A percentile compares a stretch with the other conserved stretches of the same genome.
Conservation (phyloP, 768 basidiomycete genomes). For the Tricholoma terreum region DNA sequence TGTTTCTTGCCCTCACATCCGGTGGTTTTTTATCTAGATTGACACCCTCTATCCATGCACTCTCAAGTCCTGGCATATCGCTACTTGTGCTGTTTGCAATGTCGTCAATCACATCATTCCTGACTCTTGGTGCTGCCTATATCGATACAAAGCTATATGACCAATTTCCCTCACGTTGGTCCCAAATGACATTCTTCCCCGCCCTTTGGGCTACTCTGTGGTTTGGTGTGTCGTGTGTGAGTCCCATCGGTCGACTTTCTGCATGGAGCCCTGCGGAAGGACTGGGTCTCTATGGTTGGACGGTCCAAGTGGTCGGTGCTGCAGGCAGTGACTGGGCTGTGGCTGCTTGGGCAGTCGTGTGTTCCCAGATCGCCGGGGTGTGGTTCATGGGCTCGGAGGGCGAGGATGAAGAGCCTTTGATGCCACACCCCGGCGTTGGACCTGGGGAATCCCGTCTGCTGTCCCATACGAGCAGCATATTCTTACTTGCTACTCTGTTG, state of each 20-base stretch:
- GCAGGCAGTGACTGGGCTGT: conserved; percentile 67
- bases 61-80: conserved; percentile 52
- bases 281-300: conserved; percentile 59
- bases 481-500: conserved; percentile 40
- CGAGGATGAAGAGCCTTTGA: conserved; percentile 16
- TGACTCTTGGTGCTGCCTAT: conserved; percentile 40
- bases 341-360: conserved; percentile 72
- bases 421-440: conserved; percentile 12
- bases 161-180: conserved; percentile 33
- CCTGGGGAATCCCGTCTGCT: conserved; percentile 9
- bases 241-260: conserved; percentile 67
- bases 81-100: conserved; percentile 42
- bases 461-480: conserved; percentile 20
- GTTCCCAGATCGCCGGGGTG: conserved; percentile 48
- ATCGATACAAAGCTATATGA: conserved; percentile 35
- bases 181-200: conserved; percentile 59
- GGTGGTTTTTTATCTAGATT: conserved; percentile 42
- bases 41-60: conserved; percentile 46
- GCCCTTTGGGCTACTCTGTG: conserved; percentile 66
- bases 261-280: conserved; percentile 66
- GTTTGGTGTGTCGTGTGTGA: conserved; percentile 50
- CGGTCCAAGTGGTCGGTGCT: conserved; percentile 55
- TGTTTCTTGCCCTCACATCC: conserved; percentile 36
- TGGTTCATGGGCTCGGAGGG: conserved; percentile 54
- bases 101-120: conserved; percentile 40